Evolutionary conservation across 805 yeast genomes (phyloP), one percentile per base, ranked within the genome.

Genomic region (Suhomyces kilbournensis): DNA sequence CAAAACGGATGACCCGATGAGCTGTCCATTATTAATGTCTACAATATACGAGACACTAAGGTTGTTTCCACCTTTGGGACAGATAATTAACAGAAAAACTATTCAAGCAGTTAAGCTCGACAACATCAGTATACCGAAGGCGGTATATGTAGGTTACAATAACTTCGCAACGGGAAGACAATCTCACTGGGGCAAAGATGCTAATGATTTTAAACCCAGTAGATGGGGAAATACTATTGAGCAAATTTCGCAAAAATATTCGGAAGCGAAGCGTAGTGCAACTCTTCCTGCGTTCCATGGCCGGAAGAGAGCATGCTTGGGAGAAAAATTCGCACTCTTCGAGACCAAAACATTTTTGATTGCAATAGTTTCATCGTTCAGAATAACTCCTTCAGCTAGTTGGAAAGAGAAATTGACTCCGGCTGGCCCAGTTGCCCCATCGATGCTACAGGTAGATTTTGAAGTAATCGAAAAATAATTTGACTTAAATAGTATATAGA

Each of bases 341-440:
- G 81, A 81, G 57, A 64, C 75, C 25, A 74, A 76, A 53, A 61
- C 72, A 10, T 69, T 77, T 8, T 47, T 81, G 4, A 60, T 64
- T 6, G 68, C 66, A 39, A 57, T 81, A 10, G 50, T 82, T 12
- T 61, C 55, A 25, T 58, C 63, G 1, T 82, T 68, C 55, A 62
- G 67, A 20, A 52, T 82, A 46, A 25, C 51, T 1, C 50, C 79
- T 40, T 77, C 75, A 35, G 69, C 76, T 0, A 56, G 55, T 2
- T 82, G 86, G 86, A 54, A 58, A 3, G 83, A 79, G 14, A 71
- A 63, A 57, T 49, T 82, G 48, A 82, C 86, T 3, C 79, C 84
- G 1, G 83, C 82, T 2, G 87, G 87, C 0, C 86, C 86, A 1
- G 67, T 82, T 19, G 70, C 79, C 53, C 86, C 87, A 0, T 53